Conservation (phyloP, 2,329 filamentous ascomycete species). For the Acrocalymma vagum region DNA sequence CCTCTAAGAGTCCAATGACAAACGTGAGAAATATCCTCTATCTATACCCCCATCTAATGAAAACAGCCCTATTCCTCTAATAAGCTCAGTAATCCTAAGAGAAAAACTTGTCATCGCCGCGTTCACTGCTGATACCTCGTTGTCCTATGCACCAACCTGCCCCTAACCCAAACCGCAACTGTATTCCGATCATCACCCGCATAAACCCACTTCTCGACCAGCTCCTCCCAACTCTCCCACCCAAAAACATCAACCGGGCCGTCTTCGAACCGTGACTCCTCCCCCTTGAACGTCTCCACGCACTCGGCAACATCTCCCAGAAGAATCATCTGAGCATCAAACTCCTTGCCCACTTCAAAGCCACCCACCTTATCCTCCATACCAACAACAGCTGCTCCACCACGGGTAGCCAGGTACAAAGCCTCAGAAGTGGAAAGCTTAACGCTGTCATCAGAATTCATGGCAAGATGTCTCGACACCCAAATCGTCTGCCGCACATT, state of each 20-base stretch:
- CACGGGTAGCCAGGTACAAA: constrained; percentile 85
- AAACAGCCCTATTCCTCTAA: no score
- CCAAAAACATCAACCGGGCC: constrained; percentile 89
- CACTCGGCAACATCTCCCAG: constrained; percentile 58
- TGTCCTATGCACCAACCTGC: constrained; percentile 75
- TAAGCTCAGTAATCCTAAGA: no score
- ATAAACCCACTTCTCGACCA: constrained; percentile 92
- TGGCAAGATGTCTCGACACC: constrained; percentile 76
- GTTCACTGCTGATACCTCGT: constrained; percentile 17
- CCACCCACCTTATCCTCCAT: constrained; percentile 75
- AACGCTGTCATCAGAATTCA: constrained; percentile 56
- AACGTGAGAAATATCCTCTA: no score
- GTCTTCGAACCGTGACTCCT: no score
- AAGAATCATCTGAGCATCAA: constrained; percentile 86
- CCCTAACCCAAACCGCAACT: constrained; percentile 86
- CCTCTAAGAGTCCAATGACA: no score
- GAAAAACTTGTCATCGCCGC: no score
- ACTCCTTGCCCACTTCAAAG: constrained; percentile 88
- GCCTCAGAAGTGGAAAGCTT: constrained; percentile 88
- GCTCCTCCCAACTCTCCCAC: constrained; percentile 88
- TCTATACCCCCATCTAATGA: no score
- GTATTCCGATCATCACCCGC: constrained; percentile 94
- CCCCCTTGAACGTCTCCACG: no score
- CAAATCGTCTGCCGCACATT: constrained; percentile 83
- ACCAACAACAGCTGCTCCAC: constrained; percentile 83